Base-by-base conservation (phyloP, 176 grass and related monocot species). In the Avena atlantica region DNA sequence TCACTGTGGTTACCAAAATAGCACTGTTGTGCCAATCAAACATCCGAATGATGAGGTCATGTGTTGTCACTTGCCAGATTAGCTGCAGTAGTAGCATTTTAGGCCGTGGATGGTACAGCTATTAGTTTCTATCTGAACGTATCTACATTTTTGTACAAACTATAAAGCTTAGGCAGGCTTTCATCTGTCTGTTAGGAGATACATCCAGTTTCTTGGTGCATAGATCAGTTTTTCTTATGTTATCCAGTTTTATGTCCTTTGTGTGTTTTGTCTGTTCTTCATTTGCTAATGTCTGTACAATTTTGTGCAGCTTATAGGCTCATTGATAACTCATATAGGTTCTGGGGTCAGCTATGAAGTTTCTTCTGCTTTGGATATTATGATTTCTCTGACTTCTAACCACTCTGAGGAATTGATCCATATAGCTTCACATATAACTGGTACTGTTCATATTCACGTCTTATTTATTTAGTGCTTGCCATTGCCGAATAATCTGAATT, bases 251-350 rank as follows among this genome's bases (percentile, higher is more conserved):
- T 59, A 37, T 86, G 52, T 82, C 14, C 20, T 78, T 29, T 82
- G 12, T 86, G 42, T 74, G 72, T 70, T 62, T 52, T 78, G 37
- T 40, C 37, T 40, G 37, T 61, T 81, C 50, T 76, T 47, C 21
- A 52, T 65, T 74, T 85, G n/a, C 81, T 87, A 77, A 88, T 79
- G 70, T 57, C 65, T 29, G 53, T 61, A 19, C 68, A 21, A 65
- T 83, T 78, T 88, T 55, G 84, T 36, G 27, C 84, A 98, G 95
- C 82, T 98, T 45, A 53, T 98, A 70, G 91, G 95, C 58, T 90
- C 93, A 85, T 87, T 98, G 84, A 75, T 95, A 21, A 83, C 93
- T 88, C 95, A 95, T 95, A 93, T 95, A 87, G 95, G 95, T 70
- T 98, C 93, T 76, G 95, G 95, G 45, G 84, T 98, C 70, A 89